Evolutionary conservation across 2,329 filamentous ascomycete species (phyloP).

Genomic region (Colletotrichum sp.): DNA sequence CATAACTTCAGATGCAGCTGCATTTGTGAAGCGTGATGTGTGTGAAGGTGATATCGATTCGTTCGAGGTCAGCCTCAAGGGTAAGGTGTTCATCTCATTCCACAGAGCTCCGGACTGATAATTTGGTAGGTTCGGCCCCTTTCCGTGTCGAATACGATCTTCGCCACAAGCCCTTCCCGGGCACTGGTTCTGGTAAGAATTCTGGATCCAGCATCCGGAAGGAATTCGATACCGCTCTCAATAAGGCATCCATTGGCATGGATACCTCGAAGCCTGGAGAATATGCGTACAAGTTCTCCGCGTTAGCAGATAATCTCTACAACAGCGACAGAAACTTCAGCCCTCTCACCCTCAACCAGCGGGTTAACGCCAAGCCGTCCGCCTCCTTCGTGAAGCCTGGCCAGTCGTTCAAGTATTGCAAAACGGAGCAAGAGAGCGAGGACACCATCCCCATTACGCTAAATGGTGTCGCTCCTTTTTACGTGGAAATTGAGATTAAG

Average conservation of each 20-base stretch:
- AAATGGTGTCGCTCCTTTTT: constrained; percentile 85
- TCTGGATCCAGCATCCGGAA: constrained; percentile 43
- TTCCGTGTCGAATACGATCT: constrained; percentile 47
- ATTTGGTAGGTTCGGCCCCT: constrained; percentile 71
- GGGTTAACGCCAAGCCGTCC: constrained; percentile 81
- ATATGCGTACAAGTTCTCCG: constrained; percentile 86
- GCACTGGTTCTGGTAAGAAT: not conserved
- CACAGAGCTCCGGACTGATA: constrained; percentile 32
- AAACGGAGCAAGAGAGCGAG: constrained; percentile 79
- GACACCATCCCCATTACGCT: constrained; percentile 89
- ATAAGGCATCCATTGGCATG: constrained; percentile 80
- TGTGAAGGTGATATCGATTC: constrained; percentile 95
- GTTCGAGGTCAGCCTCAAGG: constrained; percentile 80
- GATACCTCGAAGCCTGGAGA: constrained; percentile 83
- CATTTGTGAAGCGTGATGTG: constrained; percentile 78
- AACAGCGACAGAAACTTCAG: constrained; percentile 71
- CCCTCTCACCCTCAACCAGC: constrained; percentile 77
- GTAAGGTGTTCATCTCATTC: constrained; percentile 47
- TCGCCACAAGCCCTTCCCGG: constrained; percentile 34
- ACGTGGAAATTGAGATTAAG: constrained; percentile 90
- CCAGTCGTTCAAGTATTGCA: constrained; percentile 95
- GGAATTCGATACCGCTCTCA: constrained; percentile 77
- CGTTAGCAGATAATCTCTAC: constrained; percentile 87
- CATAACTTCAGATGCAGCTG: constrained; percentile 53
- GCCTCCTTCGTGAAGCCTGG: constrained; percentile 85